Evolutionary conservation across 495 filamentous ascomycete genomes (phyloP), one percentile per base, ranked within the genome.

Genomic region (Talaromyces wortmannii): DNA sequence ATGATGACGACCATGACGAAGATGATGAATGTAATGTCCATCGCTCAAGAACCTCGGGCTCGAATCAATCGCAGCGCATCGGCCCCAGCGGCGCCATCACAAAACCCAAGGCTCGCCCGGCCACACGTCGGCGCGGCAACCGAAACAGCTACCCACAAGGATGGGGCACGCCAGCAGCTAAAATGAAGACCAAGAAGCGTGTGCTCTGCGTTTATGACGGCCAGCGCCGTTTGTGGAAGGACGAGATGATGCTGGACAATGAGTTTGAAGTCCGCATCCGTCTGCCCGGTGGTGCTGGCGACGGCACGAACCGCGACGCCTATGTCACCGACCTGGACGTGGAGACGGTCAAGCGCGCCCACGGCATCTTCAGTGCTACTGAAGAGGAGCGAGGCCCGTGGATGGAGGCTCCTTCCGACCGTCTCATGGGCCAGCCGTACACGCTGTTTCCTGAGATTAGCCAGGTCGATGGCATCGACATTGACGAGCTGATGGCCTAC

Each of bases 171-270:
- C 78, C 91, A 43, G 81, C 86, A 58, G 87, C 89, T 57, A 89
- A 90, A 72, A 96, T 97, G 88, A 92, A 88, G 65, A 95, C 92
- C 76, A 97, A 94, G 81, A 96, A 97, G 84, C 88, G 95, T 16
- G 91, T 95, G 12, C 74, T 97, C 55, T 88, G 89, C 59, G 90
- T 96, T 15, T 99, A 95, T 59, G 91, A 97, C 63, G 95, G 95
- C 3, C 81, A 79, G 11, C 82, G 92, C 52, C 83, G 92, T 7
- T 78, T 99, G 56, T 92, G 88, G 80, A 97, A 97, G 75, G 95
- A 99, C 67, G 95, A 97, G 76, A 96, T 97, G 94, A 94, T 96
- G 91, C 85, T 99, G 43, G 89, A 90, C 62, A 88, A 87, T 23
- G 90, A 96, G 60, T 94, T 91, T 61, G 95, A 99, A 71, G 91